These are phyloP conservation scores for Panaeolus cyanescens DNA, from an alignment of 768 basidiomycete species.

Conservation along the genomic window DNA sequence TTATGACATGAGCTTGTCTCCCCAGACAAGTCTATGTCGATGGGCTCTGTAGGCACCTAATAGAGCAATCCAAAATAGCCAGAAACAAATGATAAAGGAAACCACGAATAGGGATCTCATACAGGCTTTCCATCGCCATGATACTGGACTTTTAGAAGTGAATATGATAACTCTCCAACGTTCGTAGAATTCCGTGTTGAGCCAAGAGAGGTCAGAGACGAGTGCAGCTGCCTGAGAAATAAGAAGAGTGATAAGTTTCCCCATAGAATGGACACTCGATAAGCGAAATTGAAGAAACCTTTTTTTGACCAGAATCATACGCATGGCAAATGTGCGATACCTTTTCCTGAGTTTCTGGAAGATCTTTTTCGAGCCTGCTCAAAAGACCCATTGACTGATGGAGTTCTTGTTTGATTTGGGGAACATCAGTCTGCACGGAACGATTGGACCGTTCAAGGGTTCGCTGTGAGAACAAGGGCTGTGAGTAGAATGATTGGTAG, in stretches of 20 bases:
- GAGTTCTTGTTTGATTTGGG: slow-evolving; percentile 61
- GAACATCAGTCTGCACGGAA: slow-evolving; percentile 59
- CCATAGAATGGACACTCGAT: background rate
- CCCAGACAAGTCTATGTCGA: slow-evolving; percentile 76
- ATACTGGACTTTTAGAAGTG: slow-evolving; percentile 71
- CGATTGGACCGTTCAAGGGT: slow-evolving; percentile 61
- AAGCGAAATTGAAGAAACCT: slow-evolving; percentile 40
- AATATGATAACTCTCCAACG: slow-evolving; percentile 77
- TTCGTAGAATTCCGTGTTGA: slow-evolving; percentile 78
- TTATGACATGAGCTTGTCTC: slow-evolving; percentile 75
- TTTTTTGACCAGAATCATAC: slow-evolving; percentile 71
- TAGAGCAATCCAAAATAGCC: slow-evolving; percentile 61
- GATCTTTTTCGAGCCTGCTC: slow-evolving; percentile 52
- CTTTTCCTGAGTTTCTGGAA: slow-evolving; percentile 65
- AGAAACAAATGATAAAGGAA: slow-evolving; percentile 57
- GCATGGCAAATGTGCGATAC: slow-evolving; percentile 62
- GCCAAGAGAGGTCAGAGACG: slow-evolving; percentile 67
- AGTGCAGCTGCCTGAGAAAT: slow-evolving; percentile 29
- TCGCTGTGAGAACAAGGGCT: slow-evolving; percentile 38
- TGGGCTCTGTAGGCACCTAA: slow-evolving; percentile 74
- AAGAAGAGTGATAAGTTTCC: background rate
- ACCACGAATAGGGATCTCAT: slow-evolving; percentile 63
- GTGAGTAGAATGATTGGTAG: background rate
- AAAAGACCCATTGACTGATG: slow-evolving; percentile 62
- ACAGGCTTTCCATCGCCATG: slow-evolving; percentile 65